These are phyloP conservation scores for Kockovaella imperatae DNA, from an alignment of 768 basidiomycete species.

Conservation along the genomic window DNA sequence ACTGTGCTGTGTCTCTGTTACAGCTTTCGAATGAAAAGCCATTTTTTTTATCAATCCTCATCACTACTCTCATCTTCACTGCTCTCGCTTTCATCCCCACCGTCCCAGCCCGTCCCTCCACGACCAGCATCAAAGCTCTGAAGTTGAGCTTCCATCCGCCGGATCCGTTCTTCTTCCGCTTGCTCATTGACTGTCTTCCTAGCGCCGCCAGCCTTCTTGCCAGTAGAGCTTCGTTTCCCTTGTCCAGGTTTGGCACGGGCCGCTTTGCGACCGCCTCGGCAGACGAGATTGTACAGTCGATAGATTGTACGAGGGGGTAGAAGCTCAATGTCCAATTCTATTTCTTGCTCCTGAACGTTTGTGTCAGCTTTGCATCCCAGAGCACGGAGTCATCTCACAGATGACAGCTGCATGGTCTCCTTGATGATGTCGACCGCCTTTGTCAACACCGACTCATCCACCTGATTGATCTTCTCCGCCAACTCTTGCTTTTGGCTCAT, in stretches of 20 bases:
- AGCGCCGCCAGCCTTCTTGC: constrained; percentile 57
- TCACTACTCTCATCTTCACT: constrained; percentile 40
- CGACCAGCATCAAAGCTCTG: constrained; percentile 55
- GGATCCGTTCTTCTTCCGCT: constrained; percentile 90
- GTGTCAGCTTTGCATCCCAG: constrained; percentile 56
- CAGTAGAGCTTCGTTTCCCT: constrained; percentile 28
- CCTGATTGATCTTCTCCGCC: constrained; percentile 80
- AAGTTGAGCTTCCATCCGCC: constrained; percentile 79
- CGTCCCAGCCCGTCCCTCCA: constrained; percentile 3
- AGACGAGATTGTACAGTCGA: constrained; percentile 90
- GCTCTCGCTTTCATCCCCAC: constrained; percentile 20
- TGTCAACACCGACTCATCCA: constrained; percentile 76
- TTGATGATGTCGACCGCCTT: constrained; percentile 92
- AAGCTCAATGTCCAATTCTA: constrained; percentile 93
- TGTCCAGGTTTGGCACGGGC: constrained; percentile 45
- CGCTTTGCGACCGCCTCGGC: constrained; percentile 46
- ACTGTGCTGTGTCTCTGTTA: no score
- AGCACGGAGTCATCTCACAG: constrained; percentile 79
- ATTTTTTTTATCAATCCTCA: constrained; percentile 25
- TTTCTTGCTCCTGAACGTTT: constrained; percentile 59
- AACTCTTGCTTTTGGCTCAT: constrained; percentile 98
- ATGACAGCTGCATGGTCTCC: no score
- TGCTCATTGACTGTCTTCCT: constrained; percentile 97
- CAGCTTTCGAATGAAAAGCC: not conserved
- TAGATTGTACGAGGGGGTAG: constrained; percentile 78